These are phyloP conservation scores for Diplotaxis tenuifolia DNA, from an alignment of 345 rosid genomes.

Conservation along the genomic window DNA sequence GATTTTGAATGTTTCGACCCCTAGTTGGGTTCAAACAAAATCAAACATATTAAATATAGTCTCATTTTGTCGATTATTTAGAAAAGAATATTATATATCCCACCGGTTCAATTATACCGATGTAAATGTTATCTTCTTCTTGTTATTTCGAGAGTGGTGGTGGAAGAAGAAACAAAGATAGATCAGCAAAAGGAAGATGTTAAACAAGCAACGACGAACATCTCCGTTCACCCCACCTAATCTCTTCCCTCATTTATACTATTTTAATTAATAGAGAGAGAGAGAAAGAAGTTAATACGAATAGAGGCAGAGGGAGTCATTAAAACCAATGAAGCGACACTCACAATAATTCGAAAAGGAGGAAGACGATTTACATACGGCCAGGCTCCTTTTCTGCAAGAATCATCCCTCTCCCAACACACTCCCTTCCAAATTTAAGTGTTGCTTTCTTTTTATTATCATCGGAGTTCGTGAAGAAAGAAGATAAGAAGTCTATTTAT, in stretches of 20 bases:
- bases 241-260: conserved; percentile 29
- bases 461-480: conserved; percentile 44
- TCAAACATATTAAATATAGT: not conserved
- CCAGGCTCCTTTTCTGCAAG: conserved; percentile 34
- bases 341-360: conserved; percentile 38
- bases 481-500: conserved; percentile 7
- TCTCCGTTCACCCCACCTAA: conserved; percentile 39
- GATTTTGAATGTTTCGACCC: not conserved
- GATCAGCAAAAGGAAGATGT: conserved; percentile 46
- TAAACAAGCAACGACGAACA: conserved; percentile 73
- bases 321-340: conserved; percentile 38
- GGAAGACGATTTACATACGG: conserved; percentile 52
- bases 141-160: not conserved
- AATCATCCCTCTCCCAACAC: conserved; percentile 24
- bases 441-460: not conserved
- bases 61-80: conserved; percentile 7
- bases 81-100: not conserved
- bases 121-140: conserved; percentile 19
- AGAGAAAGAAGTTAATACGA: conserved; percentile 16
- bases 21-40: not conserved
- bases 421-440: conserved; percentile 18
- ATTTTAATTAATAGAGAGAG: not conserved
- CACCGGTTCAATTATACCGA: conserved; percentile 24
- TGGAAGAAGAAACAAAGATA: conserved; percentile 32
- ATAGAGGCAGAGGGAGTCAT: conserved; percentile 24